Conservation (phyloP, 192 early-diverging fungal genomes). For the Coemansia sp. region DNA sequence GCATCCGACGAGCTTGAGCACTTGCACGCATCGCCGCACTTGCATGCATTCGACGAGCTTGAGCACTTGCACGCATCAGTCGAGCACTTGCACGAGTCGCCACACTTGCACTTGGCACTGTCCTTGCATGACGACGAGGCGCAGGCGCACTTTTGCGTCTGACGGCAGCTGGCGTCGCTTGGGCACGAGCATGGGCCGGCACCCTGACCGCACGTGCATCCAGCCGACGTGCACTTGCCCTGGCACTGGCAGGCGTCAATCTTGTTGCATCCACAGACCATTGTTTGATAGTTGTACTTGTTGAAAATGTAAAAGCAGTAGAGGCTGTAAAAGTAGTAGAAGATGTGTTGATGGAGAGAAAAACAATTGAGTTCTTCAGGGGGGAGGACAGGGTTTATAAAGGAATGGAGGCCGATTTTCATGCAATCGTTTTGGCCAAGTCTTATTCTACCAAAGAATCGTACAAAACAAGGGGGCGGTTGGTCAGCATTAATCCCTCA, state of each 20-base stretch:
- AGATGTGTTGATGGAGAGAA: not conserved
- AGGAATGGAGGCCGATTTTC: not conserved
- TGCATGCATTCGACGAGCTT: constrained; percentile 17
- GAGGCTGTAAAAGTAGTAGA: not conserved
- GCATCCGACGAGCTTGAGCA: constrained; percentile 11
- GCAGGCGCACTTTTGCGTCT: constrained; percentile 24
- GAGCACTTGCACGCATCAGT: constrained; percentile 29
- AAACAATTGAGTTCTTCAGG: not conserved
- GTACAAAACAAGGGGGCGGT: not conserved
- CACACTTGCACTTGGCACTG: constrained; percentile 30
- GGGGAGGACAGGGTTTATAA: constrained; percentile 2
- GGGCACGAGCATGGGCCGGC: constrained; percentile 29
- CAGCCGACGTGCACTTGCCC: constrained; percentile 14
- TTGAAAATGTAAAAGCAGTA: not conserved
- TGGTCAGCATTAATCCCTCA: not conserved
- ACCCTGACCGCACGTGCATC: constrained; percentile 34
- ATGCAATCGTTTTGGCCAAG: not conserved
- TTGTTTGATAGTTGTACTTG: constrained; percentile 4
- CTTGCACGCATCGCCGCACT: constrained; percentile 16
- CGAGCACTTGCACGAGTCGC: constrained; percentile 28
- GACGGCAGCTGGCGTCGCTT: constrained; percentile 13
- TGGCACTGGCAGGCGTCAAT: constrained; percentile 26
- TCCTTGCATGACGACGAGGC: constrained; percentile 29
- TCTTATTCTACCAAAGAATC: not conserved
- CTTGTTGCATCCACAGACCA: constrained; percentile 19